Evolutionary conservation across 805 yeast species (phyloP).

Genomic region (Yamadazyma kitorensis): DNA sequence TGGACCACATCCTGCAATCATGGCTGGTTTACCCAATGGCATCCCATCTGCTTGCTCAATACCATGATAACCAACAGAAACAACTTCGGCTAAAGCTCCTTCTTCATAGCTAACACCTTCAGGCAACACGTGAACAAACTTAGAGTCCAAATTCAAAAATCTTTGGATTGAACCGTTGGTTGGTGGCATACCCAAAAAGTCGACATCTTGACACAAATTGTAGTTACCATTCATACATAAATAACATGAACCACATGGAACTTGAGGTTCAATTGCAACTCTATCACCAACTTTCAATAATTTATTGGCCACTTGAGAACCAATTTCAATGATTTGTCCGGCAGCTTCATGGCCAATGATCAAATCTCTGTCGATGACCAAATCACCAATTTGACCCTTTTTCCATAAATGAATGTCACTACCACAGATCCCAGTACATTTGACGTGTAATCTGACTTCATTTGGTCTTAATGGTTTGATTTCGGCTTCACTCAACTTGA

Average conservation of each 20-base stretch:
- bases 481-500: conserved; percentile 14
- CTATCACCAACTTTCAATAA: conserved; percentile 44
- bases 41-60: conserved; percentile 18
- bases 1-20: conserved; percentile 28
- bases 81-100: conserved; percentile 25
- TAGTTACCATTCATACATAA: conserved; percentile 22
- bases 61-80: conserved; percentile 25
- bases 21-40: conserved; percentile 18
- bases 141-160: conserved; percentile 17
- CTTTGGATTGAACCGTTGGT: conserved; percentile 17
- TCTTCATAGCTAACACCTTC: conserved; percentile 22
- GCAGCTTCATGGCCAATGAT: conserved; percentile 45
- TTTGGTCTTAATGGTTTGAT: conserved; percentile 13
- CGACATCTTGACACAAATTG: conserved; percentile 19
- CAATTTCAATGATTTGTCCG: conserved; percentile 50
- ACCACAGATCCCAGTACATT: conserved; percentile 24
- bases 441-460: conserved; percentile 20
- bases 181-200: conserved; percentile 18
- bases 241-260: conserved; percentile 43
- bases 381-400: conserved; percentile 25
- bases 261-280: conserved; percentile 56
- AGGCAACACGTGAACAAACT: conserved; percentile 20
- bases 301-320: conserved; percentile 39
- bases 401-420: conserved; percentile 24
- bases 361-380: conserved; percentile 33